Base-by-base conservation (phyloP, 2,329 filamentous ascomycete species). In the Aspergillus niger region DNA sequence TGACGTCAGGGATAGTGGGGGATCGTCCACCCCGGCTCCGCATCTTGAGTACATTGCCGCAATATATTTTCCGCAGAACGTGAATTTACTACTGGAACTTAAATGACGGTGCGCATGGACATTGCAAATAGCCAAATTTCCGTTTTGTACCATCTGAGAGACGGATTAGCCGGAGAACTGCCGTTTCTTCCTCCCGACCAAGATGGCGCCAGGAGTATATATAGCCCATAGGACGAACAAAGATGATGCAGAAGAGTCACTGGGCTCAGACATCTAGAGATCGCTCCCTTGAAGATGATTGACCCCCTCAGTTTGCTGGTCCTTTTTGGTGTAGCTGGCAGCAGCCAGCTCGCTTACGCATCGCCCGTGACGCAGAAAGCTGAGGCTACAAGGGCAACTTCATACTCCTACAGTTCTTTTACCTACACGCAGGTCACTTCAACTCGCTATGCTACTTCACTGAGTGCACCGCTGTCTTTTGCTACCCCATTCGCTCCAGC, bases 341-440 rank as follows among this genome's bases (percentile, higher is more conserved):
- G 26, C 10, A 44, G 20, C 15, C 26, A 50, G 26, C 4, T 17
- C 5, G 47, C 13, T 1, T 17, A 2, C 2, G 47, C 47, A 6
- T 50, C 47, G 15, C 47, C 47, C 17, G 26, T 50, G 2, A n/a
- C 47, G 15, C 47, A 50, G 26, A 28, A 50, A 28, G 3, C 26
- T 11, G 11, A 8, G 8, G 47, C 47, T 2, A 17, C 47, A n/a
- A 50, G 7, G 8, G 30, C 47, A 50, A 10, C 24, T 0, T 28
- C n/a, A 17, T 22, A 55, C 26, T 32, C 48, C 1, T 59, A 59
- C 36, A 49, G 51, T 7, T 59, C 57, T 1, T 59, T 59, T 30
- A 55, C 11, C 24, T 59, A 59, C 8, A 56, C 57, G 4, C 57
- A 59, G 39, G 15, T 59, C 24, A 55, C 52, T 3, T 56, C 57